Percentiles rank a stretch among this genome's conserved stretches.
Evolutionary conservation across 2,329 filamentous ascomycete genomes (phyloP).

Genomic region (Beauveria asiatica): DNA sequence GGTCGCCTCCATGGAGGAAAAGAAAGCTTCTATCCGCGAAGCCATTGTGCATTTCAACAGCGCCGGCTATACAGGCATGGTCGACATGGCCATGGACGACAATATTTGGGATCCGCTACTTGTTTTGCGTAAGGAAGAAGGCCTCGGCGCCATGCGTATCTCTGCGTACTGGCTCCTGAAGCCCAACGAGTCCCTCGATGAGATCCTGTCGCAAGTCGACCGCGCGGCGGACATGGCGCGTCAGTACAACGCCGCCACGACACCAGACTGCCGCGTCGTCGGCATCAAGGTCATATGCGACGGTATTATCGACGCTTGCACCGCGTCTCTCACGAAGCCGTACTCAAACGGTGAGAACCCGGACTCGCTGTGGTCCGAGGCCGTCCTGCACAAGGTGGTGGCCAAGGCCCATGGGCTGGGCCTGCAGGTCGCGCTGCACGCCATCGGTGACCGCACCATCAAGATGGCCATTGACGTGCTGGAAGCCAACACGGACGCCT

Average conservation of each 20-base stretch:
- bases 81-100: conserved; percentile 56
- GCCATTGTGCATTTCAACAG: conserved; percentile 42
- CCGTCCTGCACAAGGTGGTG: conserved; percentile 45
- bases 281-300: conserved; percentile 60
- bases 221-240: conserved; percentile 37
- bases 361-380: conserved; percentile 46
- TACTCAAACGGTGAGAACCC: conserved; percentile 42
- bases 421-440: conserved; percentile 55
- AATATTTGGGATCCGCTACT: conserved; percentile 43
- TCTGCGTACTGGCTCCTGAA: conserved; percentile 50
- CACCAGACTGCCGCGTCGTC: conserved; percentile 38
- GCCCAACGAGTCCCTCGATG: conserved; percentile 32
- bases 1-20: conserved; percentile 38
- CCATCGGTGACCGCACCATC: conserved; percentile 55
- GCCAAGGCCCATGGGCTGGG: conserved; percentile 42
- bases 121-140: conserved; percentile 31
- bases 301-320: conserved; percentile 57
- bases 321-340: conserved; percentile 50
- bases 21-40: conserved; percentile 37
- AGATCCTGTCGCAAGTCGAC: conserved; percentile 38
- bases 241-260: conserved; percentile 25
- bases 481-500: conserved; percentile 31
- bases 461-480: conserved; percentile 49
- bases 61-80: conserved; percentile 45
- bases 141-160: conserved; percentile 32